A percentile compares a stretch with the other conserved stretches of the same genome.
Conservation (phyloP, 768 basidiomycete genomes). For the Hygrocybe punicea region DNA sequence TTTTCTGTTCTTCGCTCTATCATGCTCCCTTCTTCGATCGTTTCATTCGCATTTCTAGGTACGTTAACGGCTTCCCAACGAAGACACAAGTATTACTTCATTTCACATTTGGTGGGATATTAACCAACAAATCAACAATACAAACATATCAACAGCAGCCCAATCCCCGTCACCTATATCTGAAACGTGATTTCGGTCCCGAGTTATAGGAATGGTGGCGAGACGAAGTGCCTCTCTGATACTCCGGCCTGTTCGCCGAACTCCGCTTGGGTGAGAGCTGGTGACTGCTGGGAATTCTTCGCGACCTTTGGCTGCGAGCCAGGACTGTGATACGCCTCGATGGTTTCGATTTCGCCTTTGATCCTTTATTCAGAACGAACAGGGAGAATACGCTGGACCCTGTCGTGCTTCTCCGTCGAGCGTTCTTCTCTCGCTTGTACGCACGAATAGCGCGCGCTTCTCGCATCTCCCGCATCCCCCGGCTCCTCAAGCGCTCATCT, state of each 20-base stretch:
- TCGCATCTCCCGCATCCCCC: slow-evolving; percentile 69
- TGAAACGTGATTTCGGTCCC: not conserved
- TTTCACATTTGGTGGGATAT: slow-evolving; percentile 33
- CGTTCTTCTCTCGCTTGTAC: slow-evolving; percentile 20
- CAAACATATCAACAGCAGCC: not conserved
- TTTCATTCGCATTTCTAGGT: no score
- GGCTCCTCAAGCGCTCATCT: slow-evolving; percentile 54
- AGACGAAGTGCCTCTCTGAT: not conserved
- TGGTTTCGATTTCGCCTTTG: not conserved
- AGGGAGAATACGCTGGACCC: slow-evolving; percentile 3
- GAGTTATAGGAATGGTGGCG: slow-evolving; percentile 1
- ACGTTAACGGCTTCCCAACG: no score
- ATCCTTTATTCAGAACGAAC: slow-evolving; percentile 2
- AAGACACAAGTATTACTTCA: no score
- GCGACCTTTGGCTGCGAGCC: not conserved
- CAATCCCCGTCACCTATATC: not conserved
- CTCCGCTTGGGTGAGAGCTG: not conserved
- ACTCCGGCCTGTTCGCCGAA: not conserved
- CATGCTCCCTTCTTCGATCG: no score
- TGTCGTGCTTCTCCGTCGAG: slow-evolving; percentile 10
- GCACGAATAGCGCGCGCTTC: slow-evolving; percentile 41
- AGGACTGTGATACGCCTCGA: not conserved
- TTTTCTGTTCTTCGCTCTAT: no score
- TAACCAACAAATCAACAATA: slow-evolving; percentile 32
- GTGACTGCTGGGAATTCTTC: not conserved